Base-by-base conservation (phyloP, 1,139 yeast species). In the Meyerozyma elateridarum region DNA sequence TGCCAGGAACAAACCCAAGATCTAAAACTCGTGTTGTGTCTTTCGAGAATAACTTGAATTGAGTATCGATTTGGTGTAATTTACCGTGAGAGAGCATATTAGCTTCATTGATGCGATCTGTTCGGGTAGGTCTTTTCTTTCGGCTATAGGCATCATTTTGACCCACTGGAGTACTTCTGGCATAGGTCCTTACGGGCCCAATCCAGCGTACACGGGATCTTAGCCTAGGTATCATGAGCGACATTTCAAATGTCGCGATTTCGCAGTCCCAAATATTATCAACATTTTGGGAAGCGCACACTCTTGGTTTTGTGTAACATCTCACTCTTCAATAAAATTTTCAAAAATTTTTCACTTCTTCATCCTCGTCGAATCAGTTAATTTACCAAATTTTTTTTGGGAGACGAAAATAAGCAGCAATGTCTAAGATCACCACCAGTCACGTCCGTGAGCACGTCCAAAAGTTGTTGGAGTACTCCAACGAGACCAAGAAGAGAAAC, bases 401-500 rank as follows among this genome's bases (percentile, higher is more conserved):
- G 85, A 81, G 89, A 81, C 87, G 80, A 64, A 53, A 41, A 42
- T 47, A 48, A 45, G 39, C 45, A 54, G 72, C 54, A 54, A 89
- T 89, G 97, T 89, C 97, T 62, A 91, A 91, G 77, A 79, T 91
- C 70, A 79, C 91, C 59, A 74, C 85, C 60, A 64, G 93, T 63
- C 89, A 85, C 74, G 95, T 93, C 61, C 94, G 98, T 76, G 96
- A 85, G 64, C 79, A 88, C 79, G 96, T 93, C 70, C 78, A 85
- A 67, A 81, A 85, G 73, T 77, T 93, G 64, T 76, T 93, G 70
- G 84, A 82, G 66, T 82, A 70, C 79, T 88, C 98, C 63, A 76
- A 56, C 64, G 93, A 87, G 70, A 85, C 94, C 79, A 91, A 91
- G 87, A 91, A 91, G 96, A 88, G 99, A 84, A 91, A 93, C 95